Conservation (phyloP, 1,139 yeast species). For the Yamadazyma sp. region DNA sequence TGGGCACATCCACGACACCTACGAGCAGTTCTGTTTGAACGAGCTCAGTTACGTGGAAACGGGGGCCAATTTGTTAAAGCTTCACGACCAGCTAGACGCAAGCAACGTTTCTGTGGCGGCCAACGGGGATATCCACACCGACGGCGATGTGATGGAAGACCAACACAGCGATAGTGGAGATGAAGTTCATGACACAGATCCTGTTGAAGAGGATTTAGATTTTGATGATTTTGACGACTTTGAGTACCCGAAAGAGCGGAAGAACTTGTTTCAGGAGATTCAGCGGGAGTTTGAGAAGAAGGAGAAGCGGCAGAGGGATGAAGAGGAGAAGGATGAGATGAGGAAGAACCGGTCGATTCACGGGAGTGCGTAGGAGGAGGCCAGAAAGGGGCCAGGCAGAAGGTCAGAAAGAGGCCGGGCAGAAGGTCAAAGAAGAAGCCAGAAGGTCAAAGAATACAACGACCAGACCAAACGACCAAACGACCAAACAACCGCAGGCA, state of each 20-base stretch:
- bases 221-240: background rate
- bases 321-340: conserved; percentile 2
- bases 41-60: conserved; percentile 30
- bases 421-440: background rate
- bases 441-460: too few species aligned
- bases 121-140: conserved; percentile 13
- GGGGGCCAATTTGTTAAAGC: conserved; percentile 27
- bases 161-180: conserved; percentile 17
- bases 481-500: background rate
- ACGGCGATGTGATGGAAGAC: conserved; percentile 15
- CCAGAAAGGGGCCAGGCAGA: background rate
- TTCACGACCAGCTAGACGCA: conserved; percentile 13
- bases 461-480: too few species aligned
- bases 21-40: conserved; percentile 34
- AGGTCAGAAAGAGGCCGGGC: background rate
- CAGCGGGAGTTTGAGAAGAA: conserved; percentile 16
- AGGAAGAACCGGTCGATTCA: conserved; percentile 1
- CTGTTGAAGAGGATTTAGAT: conserved; percentile 3
- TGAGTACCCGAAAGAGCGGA: conserved; percentile 6
- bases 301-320: conserved; percentile 12
- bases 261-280: conserved; percentile 20
- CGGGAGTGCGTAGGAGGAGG: background rate
- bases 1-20: conserved; percentile 47
- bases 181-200: conserved; percentile 11
- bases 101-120: conserved; percentile 2